phyloP scores from a whole-genome alignment of 176 grass and related monocot species.

The Cocos nucifera region DNA sequence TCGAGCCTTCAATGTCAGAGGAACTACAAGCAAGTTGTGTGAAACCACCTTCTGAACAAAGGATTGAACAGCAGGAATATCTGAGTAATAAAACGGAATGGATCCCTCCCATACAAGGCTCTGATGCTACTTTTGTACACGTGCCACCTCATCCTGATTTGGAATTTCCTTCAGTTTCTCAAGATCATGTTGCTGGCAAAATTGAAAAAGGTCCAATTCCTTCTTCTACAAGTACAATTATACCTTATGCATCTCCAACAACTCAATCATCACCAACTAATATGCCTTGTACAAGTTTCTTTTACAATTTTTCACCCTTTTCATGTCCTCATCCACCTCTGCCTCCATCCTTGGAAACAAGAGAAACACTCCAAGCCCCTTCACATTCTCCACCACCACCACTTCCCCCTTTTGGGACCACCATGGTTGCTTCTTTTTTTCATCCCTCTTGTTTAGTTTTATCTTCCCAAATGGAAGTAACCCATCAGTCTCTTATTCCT shows the following conservation, averaged over 20 bases:
- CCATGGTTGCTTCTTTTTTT: slow-evolving; percentile 29
- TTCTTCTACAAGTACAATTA: slow-evolving; percentile 10
- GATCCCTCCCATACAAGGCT: slow-evolving; percentile 12
- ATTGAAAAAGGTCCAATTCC: slow-evolving; percentile 1
- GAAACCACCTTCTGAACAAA: slow-evolving; percentile 15
- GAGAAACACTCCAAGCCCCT: neutral
- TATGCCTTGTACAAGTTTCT: slow-evolving; percentile 12
- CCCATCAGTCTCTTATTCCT: neutral
- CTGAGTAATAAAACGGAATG: slow-evolving; percentile 8
- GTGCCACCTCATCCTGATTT: slow-evolving; percentile 6
- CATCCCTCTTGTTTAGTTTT: neutral
- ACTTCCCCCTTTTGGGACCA: slow-evolving; percentile 13
- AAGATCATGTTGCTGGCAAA: neutral
- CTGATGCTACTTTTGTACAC: slow-evolving; percentile 19
- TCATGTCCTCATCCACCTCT: slow-evolving; percentile 8
- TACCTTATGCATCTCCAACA: slow-evolving; percentile 16
- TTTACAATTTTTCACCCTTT: slow-evolving; percentile 19
- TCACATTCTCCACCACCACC: slow-evolving; percentile 18
- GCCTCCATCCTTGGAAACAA: no score
- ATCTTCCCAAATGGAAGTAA: neutral
- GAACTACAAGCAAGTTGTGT: slow-evolving; percentile 8
- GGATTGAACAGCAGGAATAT: slow-evolving; percentile 11
- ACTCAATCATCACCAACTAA: slow-evolving; percentile 28
- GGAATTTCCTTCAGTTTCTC: no score
- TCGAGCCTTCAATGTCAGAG: slow-evolving; percentile 13